phyloP scores from a whole-genome alignment of 2,329 filamentous ascomycete species.

The Dactylellina cionopaga region DNA sequence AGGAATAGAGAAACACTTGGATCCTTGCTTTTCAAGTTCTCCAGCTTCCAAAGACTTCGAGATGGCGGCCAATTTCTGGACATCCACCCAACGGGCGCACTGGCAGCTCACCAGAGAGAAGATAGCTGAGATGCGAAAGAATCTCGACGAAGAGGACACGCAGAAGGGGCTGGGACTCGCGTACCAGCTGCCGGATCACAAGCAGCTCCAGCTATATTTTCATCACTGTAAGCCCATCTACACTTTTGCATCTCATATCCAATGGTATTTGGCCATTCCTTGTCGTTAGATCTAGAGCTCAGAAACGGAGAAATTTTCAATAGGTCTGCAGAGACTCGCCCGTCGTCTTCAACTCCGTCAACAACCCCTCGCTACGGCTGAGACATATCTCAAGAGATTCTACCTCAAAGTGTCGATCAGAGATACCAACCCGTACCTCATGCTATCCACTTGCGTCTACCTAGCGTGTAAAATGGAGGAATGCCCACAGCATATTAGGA shows the following conservation, averaged over 20 bases:
- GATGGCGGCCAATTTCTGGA: constrained; percentile 98
- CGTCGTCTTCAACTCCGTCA: constrained; percentile 87
- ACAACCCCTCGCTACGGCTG: constrained; percentile 91
- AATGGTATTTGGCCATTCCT: too few relatives aligned
- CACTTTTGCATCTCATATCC: not conserved
- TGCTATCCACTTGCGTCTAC: constrained; percentile 92
- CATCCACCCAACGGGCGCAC: constrained; percentile 86
- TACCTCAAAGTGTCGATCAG: constrained; percentile 91
- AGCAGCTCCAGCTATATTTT: constrained; percentile 89
- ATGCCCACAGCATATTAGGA: constrained; percentile 91
- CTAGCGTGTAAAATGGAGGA: constrained; percentile 98
- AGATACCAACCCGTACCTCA: constrained; percentile 89
- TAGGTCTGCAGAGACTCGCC: constrained; percentile 82
- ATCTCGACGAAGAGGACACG: constrained; percentile 79
- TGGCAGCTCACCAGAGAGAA: constrained; percentile 91
- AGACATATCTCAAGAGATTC: constrained; percentile 93
- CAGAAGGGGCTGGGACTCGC: constrained; percentile 73
- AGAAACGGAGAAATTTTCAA: constrained; percentile 18
- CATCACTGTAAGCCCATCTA: constrained; percentile 78
- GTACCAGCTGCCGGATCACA: constrained; percentile 82
- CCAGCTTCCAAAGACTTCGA: not conserved
- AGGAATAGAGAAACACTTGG: too few relatives aligned
- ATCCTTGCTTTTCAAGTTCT: not conserved
- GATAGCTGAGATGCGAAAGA: constrained; percentile 77
- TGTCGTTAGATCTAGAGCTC: constrained; percentile 16